These are phyloP conservation scores for Pterocarpus macrocarpus DNA, from an alignment of 306 rosid genomes.

Conservation along the genomic window DNA sequence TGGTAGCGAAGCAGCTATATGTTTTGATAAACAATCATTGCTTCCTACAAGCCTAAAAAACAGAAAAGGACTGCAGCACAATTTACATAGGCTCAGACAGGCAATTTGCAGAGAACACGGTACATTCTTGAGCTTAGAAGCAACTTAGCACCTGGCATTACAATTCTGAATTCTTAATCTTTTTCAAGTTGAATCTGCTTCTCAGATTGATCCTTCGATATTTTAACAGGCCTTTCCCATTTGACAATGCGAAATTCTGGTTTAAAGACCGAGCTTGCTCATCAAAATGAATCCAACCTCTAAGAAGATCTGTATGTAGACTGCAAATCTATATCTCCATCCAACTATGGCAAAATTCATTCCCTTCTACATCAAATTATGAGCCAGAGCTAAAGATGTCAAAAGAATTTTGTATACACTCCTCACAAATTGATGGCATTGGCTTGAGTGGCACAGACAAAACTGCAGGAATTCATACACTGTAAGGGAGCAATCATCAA, in stretches of 20 bases:
- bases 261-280: conserved; percentile 35
- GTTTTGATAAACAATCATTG: conserved; percentile 37
- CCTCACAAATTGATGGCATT: conserved; percentile 36
- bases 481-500: conserved; percentile 28
- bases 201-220: conserved; percentile 34
- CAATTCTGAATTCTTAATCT: conserved; percentile 29
- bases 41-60: conserved; percentile 38
- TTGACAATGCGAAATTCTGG: conserved; percentile 36
- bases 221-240: conserved; percentile 35
- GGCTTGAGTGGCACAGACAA: conserved; percentile 42
- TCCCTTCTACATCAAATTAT: conserved; percentile 37
- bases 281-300: conserved; percentile 42
- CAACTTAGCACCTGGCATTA: conserved; percentile 29
- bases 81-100: conserved; percentile 38
- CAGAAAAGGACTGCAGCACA: conserved; percentile 42
- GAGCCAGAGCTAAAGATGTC: conserved; percentile 41
- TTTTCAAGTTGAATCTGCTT: conserved; percentile 34
- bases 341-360: conserved; percentile 32
- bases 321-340: conserved; percentile 43
- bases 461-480: conserved; percentile 34
- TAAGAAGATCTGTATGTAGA: conserved; percentile 31
- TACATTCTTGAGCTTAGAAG: conserved; percentile 40
- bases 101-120: conserved; percentile 21
- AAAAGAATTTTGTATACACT: conserved; percentile 33
- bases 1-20: conserved; percentile 26